These are phyloP conservation scores for Lomentospora prolificans DNA, from an alignment of 2,329 filamentous ascomycete species.

Conservation along the genomic window DNA sequence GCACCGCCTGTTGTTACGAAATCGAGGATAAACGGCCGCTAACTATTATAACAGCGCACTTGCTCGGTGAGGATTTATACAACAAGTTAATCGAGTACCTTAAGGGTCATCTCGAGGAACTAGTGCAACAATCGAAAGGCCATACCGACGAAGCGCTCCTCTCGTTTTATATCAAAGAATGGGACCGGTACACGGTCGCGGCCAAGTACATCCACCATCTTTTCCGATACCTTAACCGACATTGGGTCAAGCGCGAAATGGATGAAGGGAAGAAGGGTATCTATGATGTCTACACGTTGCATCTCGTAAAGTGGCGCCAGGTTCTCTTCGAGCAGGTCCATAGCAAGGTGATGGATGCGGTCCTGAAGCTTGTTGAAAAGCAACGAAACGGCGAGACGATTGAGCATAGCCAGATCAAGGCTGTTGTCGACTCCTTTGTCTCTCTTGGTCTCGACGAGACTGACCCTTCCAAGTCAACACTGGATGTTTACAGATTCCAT, in stretches of 20 bases:
- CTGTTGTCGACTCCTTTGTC: constrained; percentile 92
- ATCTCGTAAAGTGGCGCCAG: constrained; percentile 89
- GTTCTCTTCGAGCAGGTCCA: constrained; percentile 82
- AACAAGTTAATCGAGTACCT: constrained; percentile 84
- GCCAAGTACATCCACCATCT: constrained; percentile 97
- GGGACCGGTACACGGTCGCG: constrained; percentile 88
- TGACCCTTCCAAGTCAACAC: constrained; percentile 84
- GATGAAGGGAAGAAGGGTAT: constrained; percentile 98
- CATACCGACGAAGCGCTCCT: constrained; percentile 87
- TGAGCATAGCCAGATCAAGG: constrained; percentile 93
- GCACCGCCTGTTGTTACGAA: not conserved
- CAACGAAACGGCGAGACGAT: constrained; percentile 97
- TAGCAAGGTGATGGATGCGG: constrained; percentile 85
- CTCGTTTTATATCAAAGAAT: constrained; percentile 90
- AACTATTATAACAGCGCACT: constrained; percentile 54
- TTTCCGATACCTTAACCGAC: constrained; percentile 90
- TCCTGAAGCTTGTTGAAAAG: constrained; percentile 91
- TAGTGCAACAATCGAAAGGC: constrained; percentile 62
- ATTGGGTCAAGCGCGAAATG: constrained; percentile 99
- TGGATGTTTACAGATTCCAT: constrained; percentile 86
- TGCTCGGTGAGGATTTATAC: constrained; percentile 93
- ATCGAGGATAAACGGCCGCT: not conserved
- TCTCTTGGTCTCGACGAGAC: constrained; percentile 89
- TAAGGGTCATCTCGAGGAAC: constrained; percentile 60
- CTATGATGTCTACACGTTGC: constrained; percentile 95